Evolutionary conservation across 305 asterid genomes (phyloP), one percentile per base, ranked within the genome.

Genomic region (Fraxinus baroniana): DNA sequence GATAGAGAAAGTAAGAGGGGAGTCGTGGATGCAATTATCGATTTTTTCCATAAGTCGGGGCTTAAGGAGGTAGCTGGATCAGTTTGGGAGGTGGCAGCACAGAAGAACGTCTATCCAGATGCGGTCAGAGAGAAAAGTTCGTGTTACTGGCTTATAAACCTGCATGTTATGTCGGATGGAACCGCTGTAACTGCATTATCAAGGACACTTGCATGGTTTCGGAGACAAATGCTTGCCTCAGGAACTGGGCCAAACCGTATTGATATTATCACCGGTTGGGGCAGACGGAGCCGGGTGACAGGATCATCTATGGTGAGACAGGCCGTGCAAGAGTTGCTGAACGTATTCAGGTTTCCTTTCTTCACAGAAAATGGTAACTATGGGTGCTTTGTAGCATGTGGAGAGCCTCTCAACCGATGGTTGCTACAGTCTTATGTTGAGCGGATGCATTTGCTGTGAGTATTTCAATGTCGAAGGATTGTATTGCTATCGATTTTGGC

Each of bases 1-100:
- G 98, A 94, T 60, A 90, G 99, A 85, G 99, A 95, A 76, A 95
- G 99, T 74, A 95, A 95, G 82, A 91, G 99, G 44, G 99, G 99
- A 18, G 92, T 95, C 1, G 91, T 94, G 30, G 99, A 94, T 76
- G 93, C 98, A 0, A 97, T 94, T 17, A 92, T 95, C 7, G 98
- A 94, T 85, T 95, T 95, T 83, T 92, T 95, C 35, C 97, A 92
- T 87, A 95, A 95, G 80, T 87, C 94, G 0, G 98, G 98, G 32
- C 91, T 95, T 2, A 95, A 95, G 85, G 99, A 95, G 89, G 99
- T 92, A 81, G 98, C 99, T 0, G 99, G 98, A 20, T 95, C 97
- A 1, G 86, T 95, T 12, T 95, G 99, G 99, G 99, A 94, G 80
- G 98, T 90, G 39, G 99, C 98, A 4, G 98, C 95, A 13, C 88